Evolutionary conservation across 257 asterid species (phyloP).

Genomic region (Solanum pennellii): DNA sequence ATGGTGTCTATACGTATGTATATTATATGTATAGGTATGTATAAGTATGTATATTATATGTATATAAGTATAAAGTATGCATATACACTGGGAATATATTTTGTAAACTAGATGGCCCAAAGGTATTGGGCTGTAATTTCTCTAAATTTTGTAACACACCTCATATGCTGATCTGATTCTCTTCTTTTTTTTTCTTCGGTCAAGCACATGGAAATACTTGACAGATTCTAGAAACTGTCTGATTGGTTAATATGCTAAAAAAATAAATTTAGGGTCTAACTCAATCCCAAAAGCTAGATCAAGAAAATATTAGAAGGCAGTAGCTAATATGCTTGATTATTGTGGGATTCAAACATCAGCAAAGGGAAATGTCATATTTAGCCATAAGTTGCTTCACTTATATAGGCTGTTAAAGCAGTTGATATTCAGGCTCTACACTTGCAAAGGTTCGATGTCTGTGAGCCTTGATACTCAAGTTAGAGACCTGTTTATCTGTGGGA

Average conservation of each 20-base stretch:
- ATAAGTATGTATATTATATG: not conserved
- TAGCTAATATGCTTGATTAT: not conserved
- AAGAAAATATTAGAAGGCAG: not conserved
- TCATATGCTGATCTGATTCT: not conserved
- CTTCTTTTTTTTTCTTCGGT: not conserved
- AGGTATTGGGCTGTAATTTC: not conserved
- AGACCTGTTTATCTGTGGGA: not conserved
- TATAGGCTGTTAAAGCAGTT: not conserved
- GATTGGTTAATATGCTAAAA: not conserved
- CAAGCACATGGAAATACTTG: not conserved
- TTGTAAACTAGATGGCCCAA: not conserved
- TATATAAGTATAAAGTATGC: not conserved
- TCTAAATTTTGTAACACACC: not conserved
- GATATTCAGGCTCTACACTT: not conserved
- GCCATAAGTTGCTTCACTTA: not conserved
- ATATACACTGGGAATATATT: too few relatives aligned
- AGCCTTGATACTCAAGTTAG: not conserved
- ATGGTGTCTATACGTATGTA: not conserved
- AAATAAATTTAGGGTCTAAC: not conserved
- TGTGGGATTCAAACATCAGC: not conserved
- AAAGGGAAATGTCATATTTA: not conserved
- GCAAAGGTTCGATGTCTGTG: not conserved
- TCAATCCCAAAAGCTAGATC: not conserved
- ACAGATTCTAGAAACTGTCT: not conserved
- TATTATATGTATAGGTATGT: not conserved